Base-by-base conservation (phyloP, 306 rosid genomes). In the Begonia loranthoides region DNA sequence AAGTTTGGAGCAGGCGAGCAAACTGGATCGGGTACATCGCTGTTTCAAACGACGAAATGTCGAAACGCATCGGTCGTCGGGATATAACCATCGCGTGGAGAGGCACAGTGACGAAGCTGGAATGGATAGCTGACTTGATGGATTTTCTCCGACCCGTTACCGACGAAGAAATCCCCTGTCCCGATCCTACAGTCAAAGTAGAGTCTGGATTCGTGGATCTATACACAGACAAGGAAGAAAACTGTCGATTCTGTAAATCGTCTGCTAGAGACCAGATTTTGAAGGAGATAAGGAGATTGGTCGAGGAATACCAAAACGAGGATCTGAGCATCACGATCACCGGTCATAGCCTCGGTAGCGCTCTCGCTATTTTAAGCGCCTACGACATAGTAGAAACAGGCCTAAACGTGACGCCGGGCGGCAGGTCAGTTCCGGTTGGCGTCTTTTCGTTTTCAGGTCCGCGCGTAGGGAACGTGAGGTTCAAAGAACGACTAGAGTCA, bases 11-110 rank as follows among this genome's bases (percentile, higher is more conserved):
- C 69, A 58, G 64, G 11, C 80, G 80, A 11, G 94, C 94, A 2
- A 84, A 84, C 50, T 82, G 93, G 93, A 82, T 82, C 81, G 93
- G 93, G 0, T 82, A 73, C 43, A 66, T 82, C 1, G 93, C 79
- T 0, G 87, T 79, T 0, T 10, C 69, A 22, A 68, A 70, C 0
- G 71, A 79, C 16, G 45, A 49, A 0, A 66, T 62, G 44, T 61
- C 66, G 60, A 45, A 52, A 44, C 68, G 80, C 2, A 49, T 76
- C 2, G 93, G 93, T 1, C 70, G 87, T 15, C 78, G 87, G 1
- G 93, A 82, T 56, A 73, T 82, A n/a, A 67, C 74, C 1, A 59
- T 82, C 17, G 73, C 83, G 0, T 82, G 93, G 93, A 41, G 93
- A 6, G 93, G 93, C 4, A 82, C 93, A 0, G 93, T 82, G 7